Conservation (phyloP, 2,329 filamentous ascomycete genomes). For the Mollisiaceae sp. region DNA sequence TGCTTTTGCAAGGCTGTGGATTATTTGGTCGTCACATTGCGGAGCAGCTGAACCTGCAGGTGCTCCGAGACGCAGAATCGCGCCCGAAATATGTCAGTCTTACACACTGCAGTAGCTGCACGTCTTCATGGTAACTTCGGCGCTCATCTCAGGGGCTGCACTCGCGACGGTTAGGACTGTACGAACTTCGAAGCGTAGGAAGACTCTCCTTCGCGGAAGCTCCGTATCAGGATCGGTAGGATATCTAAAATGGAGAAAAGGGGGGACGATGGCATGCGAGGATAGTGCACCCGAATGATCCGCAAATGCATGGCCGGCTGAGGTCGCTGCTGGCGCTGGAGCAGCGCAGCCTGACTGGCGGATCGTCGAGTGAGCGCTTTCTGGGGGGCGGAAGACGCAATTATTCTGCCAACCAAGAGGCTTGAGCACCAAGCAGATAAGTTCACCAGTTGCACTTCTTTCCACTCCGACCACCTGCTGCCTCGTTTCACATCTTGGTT, state of each 20-base stretch:
- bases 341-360: not conserved
- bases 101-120: not conserved
- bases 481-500: not conserved
- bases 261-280: not conserved
- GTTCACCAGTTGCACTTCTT: not conserved
- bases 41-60: not conserved
- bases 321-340: not conserved
- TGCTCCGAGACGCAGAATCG: not conserved
- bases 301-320: slow-evolving; percentile 4
- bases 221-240: too few relatives aligned
- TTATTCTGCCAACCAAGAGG: not conserved
- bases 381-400: slow-evolving; percentile 1
- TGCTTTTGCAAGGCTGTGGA: slow-evolving; percentile 1
- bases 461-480: not conserved
- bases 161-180: not conserved
- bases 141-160: not conserved
- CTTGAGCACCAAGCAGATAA: not conserved
- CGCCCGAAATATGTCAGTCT: not conserved
- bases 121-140: not conserved
- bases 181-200: too few relatives aligned
- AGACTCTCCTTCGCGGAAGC: too few relatives aligned
- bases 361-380: not conserved
- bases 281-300: slow-evolving; percentile 3
- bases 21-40: too few relatives aligned
- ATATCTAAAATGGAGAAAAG: not conserved